Evolutionary conservation across 441 rosid species (phyloP), one percentile per base, ranked within the genome.

Genomic region (Gossypium schwendimanii): DNA sequence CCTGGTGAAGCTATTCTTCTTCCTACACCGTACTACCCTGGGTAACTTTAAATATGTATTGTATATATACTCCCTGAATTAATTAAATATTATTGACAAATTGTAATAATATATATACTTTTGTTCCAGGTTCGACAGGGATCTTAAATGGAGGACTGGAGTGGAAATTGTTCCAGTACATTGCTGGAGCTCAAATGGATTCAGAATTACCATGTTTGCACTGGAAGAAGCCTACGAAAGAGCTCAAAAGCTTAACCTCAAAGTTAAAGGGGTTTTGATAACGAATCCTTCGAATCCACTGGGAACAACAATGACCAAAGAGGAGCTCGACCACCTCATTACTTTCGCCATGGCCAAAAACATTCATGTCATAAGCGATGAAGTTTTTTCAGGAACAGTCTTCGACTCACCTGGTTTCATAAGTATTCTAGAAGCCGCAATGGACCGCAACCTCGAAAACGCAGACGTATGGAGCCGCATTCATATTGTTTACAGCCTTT

Each of bases 201-300:
- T 80, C 82, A 82, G 72, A 68, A 79, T 87, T 47, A 87, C 90
- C n/a, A 53, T 57, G 78, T 69, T 76, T 10, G 89, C 89, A 36
- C 49, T 88, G 53, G 86, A 86, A 72, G 78, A 87, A 59, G 93
- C 93, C 2, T 84, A 80, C 52, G 31, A 76, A 58, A 76, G 70
- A 62, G 86, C 93, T 63, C 71, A 75, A 53, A 78, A 76, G 24
- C 86, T 72, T 41, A 72, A 78, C 14, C 77, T 84, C 45, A 84
- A 79, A 6, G 87, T 85, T 11, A 85, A 78, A 73, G 90, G 88
- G 53, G 81, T 87, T 50, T 55, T 87, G 23, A 79, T 86, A 41
- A 88, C 92, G 1, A 88, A 87, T 72, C 92, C 90, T 64, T 86
- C 89, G 4, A 88, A 88, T 72, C 92, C 92, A 8, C 79, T 88